Base-by-base conservation (phyloP, 331 rosid genomes). In the Dryas integrifolia region DNA sequence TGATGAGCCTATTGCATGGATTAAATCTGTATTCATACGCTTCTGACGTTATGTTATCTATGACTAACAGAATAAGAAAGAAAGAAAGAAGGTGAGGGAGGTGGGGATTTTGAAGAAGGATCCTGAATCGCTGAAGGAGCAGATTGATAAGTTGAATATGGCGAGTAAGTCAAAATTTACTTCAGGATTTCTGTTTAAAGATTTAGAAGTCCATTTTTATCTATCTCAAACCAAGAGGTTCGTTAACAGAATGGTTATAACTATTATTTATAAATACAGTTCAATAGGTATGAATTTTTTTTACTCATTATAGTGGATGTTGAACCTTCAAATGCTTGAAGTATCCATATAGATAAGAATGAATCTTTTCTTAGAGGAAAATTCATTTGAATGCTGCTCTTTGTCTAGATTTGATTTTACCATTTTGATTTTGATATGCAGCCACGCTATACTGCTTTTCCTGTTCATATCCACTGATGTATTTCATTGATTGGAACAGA, bases 41-140 rank as follows among this genome's bases (percentile, higher is more conserved):
- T 4, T 9, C n/a, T 75, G 15, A 68, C 5, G 7, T 53, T 18
- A 57, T 75, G 21, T 74, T 66, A 24, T 58, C 57, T 79, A 53
- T 58, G 57, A 3, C 45, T 65, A 30, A 78, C 86, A 92, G 96
- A 92, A 92, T 55, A 92, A 92, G 82, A 92, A 92, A 77, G 98
- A 92, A 81, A 88, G 98, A 9, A 92, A 92, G 83, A 92, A 92
- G 92, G 99, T 95, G 82, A 88, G 99, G 83, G 98, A 95, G 83
- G 99, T 92, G 81, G 99, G 99, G 74, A 92, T 95, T 75, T 83
- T 95, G 90, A 95, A 92, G 96, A 95, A 95, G 81, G 98, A 95
- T 71, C 99, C 98, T 1, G 98, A 92, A 0, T 83, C 90, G 24
- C 82, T 92, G 14, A 88, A 74, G 80, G 92, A 92, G 76, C 98